Percentiles rank a stretch among this genome's conserved stretches.
phyloP scores from a whole-genome alignment of 495 filamentous ascomycete genomes.

The Cercophora samala region DNA sequence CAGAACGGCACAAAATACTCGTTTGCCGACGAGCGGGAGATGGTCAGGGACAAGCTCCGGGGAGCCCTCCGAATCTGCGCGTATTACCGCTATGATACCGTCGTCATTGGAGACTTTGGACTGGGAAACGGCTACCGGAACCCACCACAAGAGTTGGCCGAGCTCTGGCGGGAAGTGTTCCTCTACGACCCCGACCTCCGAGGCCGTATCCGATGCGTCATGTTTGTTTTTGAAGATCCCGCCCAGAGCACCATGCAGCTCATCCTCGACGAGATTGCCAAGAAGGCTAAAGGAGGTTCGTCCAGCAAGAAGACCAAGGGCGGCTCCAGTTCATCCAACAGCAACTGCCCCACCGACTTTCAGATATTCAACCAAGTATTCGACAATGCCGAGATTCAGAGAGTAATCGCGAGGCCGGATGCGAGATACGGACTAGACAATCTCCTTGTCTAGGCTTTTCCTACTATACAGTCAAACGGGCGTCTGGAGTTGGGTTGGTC shows the following conservation, averaged over 20 bases:
- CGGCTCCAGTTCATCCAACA: constrained; percentile 26
- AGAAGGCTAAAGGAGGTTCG: constrained; percentile 38
- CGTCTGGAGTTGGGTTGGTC: not conserved
- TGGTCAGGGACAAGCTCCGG: constrained; percentile 69
- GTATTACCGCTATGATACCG: constrained; percentile 52
- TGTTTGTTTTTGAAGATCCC: constrained; percentile 64
- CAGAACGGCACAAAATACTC: constrained; percentile 62
- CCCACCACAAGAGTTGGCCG: constrained; percentile 62
- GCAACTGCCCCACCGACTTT: constrained; percentile 38
- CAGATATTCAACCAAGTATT: constrained; percentile 46
- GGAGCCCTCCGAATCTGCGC: constrained; percentile 65
- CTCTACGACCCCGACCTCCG: constrained; percentile 62
- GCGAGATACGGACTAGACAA: constrained; percentile 45
- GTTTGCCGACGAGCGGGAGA: constrained; percentile 62
- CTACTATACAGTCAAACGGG: not conserved
- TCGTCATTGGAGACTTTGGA: constrained; percentile 70
- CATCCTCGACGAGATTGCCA: constrained; percentile 48
- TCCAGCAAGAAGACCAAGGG: constrained; percentile 36
- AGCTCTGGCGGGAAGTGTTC: constrained; percentile 65
- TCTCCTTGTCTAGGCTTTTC: constrained; percentile 17
- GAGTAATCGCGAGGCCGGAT: constrained; percentile 42
- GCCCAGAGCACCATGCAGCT: constrained; percentile 43
- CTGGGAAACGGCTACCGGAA: constrained; percentile 67
- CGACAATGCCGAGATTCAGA: constrained; percentile 38
- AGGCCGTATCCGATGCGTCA: constrained; percentile 64